A percentile compares a stretch with the other conserved stretches of the same genome.
Evolutionary conservation across 257 asterid genomes (phyloP).

Genomic region (Penstemon davidsonii): DNA sequence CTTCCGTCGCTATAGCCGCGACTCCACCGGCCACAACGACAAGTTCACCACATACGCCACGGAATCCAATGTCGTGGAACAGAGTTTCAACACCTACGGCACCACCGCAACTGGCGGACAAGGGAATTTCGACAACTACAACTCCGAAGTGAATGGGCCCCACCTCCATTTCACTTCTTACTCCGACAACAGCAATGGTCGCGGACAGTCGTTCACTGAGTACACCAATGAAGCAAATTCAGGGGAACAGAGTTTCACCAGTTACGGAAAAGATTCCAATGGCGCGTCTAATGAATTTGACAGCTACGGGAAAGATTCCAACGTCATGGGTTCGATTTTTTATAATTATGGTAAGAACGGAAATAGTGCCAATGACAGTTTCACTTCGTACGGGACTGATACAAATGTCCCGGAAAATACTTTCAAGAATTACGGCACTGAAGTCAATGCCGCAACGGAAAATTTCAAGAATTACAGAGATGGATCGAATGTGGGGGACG

Average conservation of each 20-base stretch:
- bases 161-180: constrained; percentile 62
- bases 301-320: constrained; percentile 59
- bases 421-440: constrained; percentile 59
- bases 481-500: constrained; percentile 79
- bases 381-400: constrained; percentile 57
- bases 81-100: constrained; percentile 73
- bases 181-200: constrained; percentile 57
- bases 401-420: constrained; percentile 59
- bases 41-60: constrained; percentile 53
- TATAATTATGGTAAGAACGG: constrained; percentile 60
- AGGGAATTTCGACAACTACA: constrained; percentile 56
- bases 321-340: constrained; percentile 66
- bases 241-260: constrained; percentile 57
- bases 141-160: constrained; percentile 42
- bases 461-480: constrained; percentile 66
- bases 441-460: constrained; percentile 60
- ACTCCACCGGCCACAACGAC: constrained; percentile 55
- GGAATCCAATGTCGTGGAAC: constrained; percentile 50
- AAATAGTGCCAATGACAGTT: constrained; percentile 53
- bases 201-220: constrained; percentile 43
- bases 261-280: constrained; percentile 73
- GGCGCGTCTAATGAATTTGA: constrained; percentile 58
- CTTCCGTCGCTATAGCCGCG: constrained; percentile 84
- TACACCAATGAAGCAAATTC: constrained; percentile 57
- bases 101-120: constrained; percentile 57